These are phyloP conservation scores for Solanum dulcamara DNA, from an alignment of 257 asterid genomes.

Conservation along the genomic window DNA sequence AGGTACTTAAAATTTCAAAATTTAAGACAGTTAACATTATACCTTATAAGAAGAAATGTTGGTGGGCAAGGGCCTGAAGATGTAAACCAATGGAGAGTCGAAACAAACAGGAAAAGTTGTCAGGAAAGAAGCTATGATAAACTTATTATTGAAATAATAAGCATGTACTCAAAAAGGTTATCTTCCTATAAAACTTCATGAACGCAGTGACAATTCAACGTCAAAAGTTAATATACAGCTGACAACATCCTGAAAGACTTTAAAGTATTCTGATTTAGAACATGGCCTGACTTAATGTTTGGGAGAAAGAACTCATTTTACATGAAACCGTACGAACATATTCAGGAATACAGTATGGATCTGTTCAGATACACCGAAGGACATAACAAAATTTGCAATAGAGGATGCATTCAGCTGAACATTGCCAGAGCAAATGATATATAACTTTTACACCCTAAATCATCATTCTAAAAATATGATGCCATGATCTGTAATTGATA, in stretches of 20 bases:
- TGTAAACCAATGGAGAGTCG: conserved; percentile 10
- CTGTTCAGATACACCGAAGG: not conserved
- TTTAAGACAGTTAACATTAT: conserved; percentile 10
- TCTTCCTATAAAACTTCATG: not conserved
- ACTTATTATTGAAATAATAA: not conserved
- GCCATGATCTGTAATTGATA: not conserved
- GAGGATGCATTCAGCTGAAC: not conserved
- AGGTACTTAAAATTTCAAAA: not conserved
- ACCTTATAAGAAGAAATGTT: conserved; percentile 92
- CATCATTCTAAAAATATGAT: not conserved
- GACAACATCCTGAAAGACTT: not conserved
- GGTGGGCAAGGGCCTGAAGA: conserved; percentile 78
- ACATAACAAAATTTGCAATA: not conserved
- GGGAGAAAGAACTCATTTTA: not conserved
- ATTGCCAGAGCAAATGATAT: not conserved
- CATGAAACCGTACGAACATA: not conserved
- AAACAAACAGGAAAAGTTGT: not conserved
- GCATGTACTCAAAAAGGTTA: not conserved
- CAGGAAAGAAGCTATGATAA: not conserved
- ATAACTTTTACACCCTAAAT: not conserved
- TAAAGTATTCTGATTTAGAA: not conserved
- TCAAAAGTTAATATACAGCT: not conserved
- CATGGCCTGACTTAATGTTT: not conserved
- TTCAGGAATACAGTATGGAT: not conserved
- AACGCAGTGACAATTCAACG: not conserved